These are phyloP conservation scores for Nemania abortiva DNA, from an alignment of 2,329 filamentous ascomycete genomes.

Conservation along the genomic window DNA sequence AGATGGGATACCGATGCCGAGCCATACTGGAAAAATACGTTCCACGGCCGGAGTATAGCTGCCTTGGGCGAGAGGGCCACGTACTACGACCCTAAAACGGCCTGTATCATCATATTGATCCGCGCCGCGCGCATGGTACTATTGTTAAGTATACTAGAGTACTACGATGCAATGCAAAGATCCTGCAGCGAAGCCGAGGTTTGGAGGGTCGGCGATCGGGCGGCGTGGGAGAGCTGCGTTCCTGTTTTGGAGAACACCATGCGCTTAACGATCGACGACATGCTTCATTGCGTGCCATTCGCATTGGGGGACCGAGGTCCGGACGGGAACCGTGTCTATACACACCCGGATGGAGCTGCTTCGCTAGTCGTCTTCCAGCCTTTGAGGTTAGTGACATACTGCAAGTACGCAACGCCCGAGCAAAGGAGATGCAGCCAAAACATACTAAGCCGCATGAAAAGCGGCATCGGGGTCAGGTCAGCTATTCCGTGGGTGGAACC, in stretches of 20 bases:
- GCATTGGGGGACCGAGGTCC: constrained; percentile 35
- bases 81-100: constrained; percentile 36
- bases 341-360: constrained; percentile 33
- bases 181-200: constrained; percentile 4
- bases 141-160: constrained; percentile 38
- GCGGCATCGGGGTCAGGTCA: constrained; percentile 33
- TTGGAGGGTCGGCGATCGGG: constrained; percentile 29
- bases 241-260: constrained; percentile 27
- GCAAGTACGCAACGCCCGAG: constrained; percentile 29
- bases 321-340: constrained; percentile 13
- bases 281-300: constrained; percentile 38
- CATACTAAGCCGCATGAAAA: constrained; percentile 36
- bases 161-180: constrained; percentile 29
- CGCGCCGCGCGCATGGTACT: constrained; percentile 34
- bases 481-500: constrained; percentile 34
- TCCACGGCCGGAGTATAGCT: constrained; percentile 28
- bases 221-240: constrained; percentile 33
- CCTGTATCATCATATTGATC: constrained; percentile 38
- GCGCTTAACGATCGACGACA: constrained; percentile 36
- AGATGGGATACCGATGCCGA: constrained; percentile 34
- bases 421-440: constrained; percentile 25
- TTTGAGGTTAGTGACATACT: constrained; percentile 33
- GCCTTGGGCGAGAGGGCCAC: constrained; percentile 26
- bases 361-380: constrained; percentile 37
- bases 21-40: constrained; percentile 34